phyloP scores from a whole-genome alignment of 1,284 basidiomycete genomes.

The Cryptococcus maquisensis region DNA sequence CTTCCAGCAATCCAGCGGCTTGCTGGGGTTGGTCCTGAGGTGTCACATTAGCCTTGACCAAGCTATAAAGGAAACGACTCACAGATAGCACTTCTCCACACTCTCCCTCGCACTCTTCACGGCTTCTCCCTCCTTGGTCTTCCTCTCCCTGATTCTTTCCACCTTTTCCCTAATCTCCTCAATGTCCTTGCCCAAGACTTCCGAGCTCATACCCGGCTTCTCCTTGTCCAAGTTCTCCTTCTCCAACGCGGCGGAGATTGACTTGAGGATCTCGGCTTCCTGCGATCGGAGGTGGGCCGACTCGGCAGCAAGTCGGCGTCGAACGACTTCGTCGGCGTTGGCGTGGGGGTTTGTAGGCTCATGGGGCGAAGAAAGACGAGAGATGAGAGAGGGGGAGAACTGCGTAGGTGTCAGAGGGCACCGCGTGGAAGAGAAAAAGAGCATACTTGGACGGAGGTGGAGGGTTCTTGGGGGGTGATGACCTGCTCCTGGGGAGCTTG shows the following conservation, averaged over 20 bases:
- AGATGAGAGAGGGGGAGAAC: conserved; percentile 46
- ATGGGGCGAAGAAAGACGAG: conserved; percentile 34
- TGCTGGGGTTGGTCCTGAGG: conserved; percentile 35
- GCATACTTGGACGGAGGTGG: conserved; percentile 43
- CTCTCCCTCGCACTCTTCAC: conserved; percentile 35
- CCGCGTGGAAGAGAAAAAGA: background rate
- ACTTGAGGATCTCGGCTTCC: conserved; percentile 44
- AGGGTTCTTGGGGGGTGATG: conserved; percentile 36
- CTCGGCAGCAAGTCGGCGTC: conserved; percentile 43
- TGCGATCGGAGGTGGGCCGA: conserved; percentile 41
- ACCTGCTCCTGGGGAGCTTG: conserved; percentile 38
- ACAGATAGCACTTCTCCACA: conserved; percentile 47
- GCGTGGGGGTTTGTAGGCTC: conserved; percentile 16
- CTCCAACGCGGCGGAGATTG: conserved; percentile 45
- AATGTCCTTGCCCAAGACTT: conserved; percentile 47
- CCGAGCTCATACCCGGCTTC: conserved; percentile 44
- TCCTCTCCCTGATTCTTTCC: conserved; percentile 39
- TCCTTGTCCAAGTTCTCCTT: conserved; percentile 50
- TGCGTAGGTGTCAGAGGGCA: conserved; percentile 10
- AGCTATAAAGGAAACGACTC: conserved; percentile 21
- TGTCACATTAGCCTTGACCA: background rate
- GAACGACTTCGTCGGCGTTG: conserved; percentile 41
- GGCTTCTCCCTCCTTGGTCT: conserved; percentile 31
- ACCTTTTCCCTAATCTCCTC: conserved; percentile 50
- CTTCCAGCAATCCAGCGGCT: conserved; percentile 49